Evolutionary conservation across 2,329 filamentous ascomycete genomes (phyloP).

Genomic region (Penicillium vulpinum): DNA sequence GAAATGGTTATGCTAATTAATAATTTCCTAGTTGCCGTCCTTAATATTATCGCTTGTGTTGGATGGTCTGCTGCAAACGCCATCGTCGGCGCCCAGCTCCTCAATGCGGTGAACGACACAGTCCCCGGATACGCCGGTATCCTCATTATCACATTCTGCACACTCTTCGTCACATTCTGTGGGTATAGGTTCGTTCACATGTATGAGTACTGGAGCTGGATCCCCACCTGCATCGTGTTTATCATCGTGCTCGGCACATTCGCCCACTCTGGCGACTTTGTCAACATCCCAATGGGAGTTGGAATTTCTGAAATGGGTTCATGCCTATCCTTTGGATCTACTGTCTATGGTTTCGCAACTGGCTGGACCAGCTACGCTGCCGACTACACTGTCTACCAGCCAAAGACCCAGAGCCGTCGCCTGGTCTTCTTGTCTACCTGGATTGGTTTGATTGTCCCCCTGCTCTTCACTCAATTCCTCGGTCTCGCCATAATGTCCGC

Average conservation of each 20-base stretch:
- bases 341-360: conserved; percentile 68
- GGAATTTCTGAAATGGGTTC: conserved; percentile 62
- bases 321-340: conserved; percentile 65
- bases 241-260: conserved; percentile 69
- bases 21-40: conserved; percentile 57
- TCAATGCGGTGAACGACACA: conserved; percentile 68
- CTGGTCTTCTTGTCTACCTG: conserved; percentile 71
- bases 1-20: conserved; percentile 10
- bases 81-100: conserved; percentile 76
- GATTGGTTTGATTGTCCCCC: conserved; percentile 66
- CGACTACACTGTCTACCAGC: conserved; percentile 80
- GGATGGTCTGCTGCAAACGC: conserved; percentile 77
- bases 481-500: conserved; percentile 70
- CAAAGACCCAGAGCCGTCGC: conserved; percentile 56
- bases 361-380: conserved; percentile 74
- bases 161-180: conserved; percentile 69
- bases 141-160: conserved; percentile 68
- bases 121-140: conserved; percentile 75
- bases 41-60: conserved; percentile 69
- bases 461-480: conserved; percentile 73
- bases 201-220: conserved; percentile 76
- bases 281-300: conserved; percentile 59
- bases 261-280: conserved; percentile 65
- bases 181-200: conserved; percentile 73
- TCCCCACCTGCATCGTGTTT: conserved; percentile 71